A percentile compares a stretch with the other conserved stretches of the same genome.
Evolutionary conservation across 2,329 filamentous ascomycete species (phyloP).

Genomic region (Diaporthe nobilis): DNA sequence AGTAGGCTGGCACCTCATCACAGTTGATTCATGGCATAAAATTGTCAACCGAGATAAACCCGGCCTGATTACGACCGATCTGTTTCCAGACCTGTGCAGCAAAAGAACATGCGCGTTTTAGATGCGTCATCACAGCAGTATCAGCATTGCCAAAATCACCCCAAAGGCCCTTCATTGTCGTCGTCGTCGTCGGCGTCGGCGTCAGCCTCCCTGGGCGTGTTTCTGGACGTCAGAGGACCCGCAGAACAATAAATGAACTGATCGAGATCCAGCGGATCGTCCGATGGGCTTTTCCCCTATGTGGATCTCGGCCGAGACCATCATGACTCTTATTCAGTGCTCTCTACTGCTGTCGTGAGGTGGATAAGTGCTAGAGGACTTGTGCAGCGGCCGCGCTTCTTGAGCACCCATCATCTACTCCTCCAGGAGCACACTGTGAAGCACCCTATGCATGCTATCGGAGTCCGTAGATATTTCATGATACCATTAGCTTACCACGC

Average conservation of each 20-base stretch:
- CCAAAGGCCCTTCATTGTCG: neutral
- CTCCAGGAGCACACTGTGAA: neutral
- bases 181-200: neutral
- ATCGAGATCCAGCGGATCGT: conserved; percentile 36
- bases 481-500: neutral
- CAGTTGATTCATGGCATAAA: neutral
- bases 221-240: conserved; percentile 13
- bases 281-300: conserved; percentile 25
- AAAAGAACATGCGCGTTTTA: neutral
- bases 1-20: neutral
- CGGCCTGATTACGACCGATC: conserved; percentile 2
- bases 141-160: neutral
- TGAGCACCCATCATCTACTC: neutral
- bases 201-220: conserved; percentile 7
- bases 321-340: conserved; percentile 28
- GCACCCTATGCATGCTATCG: neutral
- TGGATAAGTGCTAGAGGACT: neutral
- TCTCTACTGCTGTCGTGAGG: neutral
- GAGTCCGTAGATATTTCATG: neutral
- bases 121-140: conserved; percentile 7
- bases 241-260: conserved; percentile 18
- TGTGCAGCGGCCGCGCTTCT: neutral
- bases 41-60: conserved; percentile 11
- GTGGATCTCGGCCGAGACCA: conserved; percentile 34
- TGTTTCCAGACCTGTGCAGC: neutral